phyloP scores from a whole-genome alignment of 768 basidiomycete genomes.

The Tephrocybe sp. region DNA sequence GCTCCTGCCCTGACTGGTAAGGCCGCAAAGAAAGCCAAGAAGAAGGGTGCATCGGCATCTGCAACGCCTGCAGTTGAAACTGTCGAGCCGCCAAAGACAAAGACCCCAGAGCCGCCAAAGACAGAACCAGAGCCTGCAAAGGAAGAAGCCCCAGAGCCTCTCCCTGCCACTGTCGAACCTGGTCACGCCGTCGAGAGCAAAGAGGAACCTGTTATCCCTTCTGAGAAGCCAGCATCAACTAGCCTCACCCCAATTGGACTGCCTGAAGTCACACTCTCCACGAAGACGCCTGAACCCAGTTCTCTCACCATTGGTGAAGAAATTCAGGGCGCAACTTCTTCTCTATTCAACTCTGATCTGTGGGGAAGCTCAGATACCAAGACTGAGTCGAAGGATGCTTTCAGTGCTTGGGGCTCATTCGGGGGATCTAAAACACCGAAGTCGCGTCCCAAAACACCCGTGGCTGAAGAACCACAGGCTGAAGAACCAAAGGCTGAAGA shows the following conservation, averaged over 20 bases:
- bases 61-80: slow-evolving; percentile 13
- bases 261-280: slow-evolving; percentile 15
- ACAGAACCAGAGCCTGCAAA: too few species aligned
- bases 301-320: slow-evolving; percentile 8
- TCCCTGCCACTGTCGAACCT: slow-evolving; percentile 4
- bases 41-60: slow-evolving; percentile 11
- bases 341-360: slow-evolving; percentile 9
- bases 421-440: slow-evolving; percentile 14
- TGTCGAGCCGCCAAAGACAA: slow-evolving; percentile 3
- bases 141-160: not conserved
- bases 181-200: slow-evolving; percentile 6
- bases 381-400: not conserved
- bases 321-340: slow-evolving; percentile 7
- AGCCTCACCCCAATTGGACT: slow-evolving; percentile 15
- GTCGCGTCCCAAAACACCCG: slow-evolving; percentile 11
- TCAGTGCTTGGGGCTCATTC: slow-evolving; percentile 10
- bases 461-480: slow-evolving; percentile 7
- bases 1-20: slow-evolving; percentile 3
- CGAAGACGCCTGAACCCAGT: slow-evolving; percentile 12
- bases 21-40: slow-evolving; percentile 13
- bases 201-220: not conserved
- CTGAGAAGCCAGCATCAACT: slow-evolving; percentile 11
- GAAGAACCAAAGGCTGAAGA: slow-evolving; percentile 2
- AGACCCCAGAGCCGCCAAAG: not conserved
- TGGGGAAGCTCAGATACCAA: slow-evolving; percentile 7